Base-by-base conservation (phyloP, 768 basidiomycete species). In the Lentinula detonsa region DNA sequence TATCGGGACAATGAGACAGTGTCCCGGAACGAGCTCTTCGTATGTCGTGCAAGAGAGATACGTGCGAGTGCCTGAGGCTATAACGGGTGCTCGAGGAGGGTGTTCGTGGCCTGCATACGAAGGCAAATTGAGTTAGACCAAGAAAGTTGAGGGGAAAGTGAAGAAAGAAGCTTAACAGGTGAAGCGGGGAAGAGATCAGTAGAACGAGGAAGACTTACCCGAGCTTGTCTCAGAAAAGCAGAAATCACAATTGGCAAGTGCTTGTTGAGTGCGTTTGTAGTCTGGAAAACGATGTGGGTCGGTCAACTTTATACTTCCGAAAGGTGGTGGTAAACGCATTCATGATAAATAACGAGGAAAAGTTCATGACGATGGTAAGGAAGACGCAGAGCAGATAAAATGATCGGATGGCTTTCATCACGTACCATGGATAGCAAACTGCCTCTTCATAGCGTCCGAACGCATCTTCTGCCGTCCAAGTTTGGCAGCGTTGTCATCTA, bases 401-500 rank as follows among this genome's bases (percentile, higher is more conserved):
- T 11, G 13, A 4, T 23, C 9, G 34, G 15, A 39, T 2, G 37
- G 9, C 2, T 13, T 39, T 2, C 1, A 39, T 39, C 28, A 70
- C 81, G 42, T 63, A 93, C 95, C 95, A 61, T 98, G 85, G 64
- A 99, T 91, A 11, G 97, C 97, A 71, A 98, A 99, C 65, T 94
- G 91, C 49, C 95, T 85, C 72, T 95, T 98, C 89, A 97, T 93
- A 21, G 90, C 93, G 68, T 98, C 96, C 4, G 88, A 86, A 56
- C 95, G 90, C 92, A 98, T 95, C 75, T 96, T 98, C 73, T 93
- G 87, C 60, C 95, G 79, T 42, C 91, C 93, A 0, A 98, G 80
- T 65, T 87, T 88, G 68, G 96, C 96, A 0, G 94, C 95, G 70
- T 98, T 96, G 64, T 98, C 97, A 65, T 99, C 97, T 64, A 97